Evolutionary conservation across 352 stramenopile genomes (phyloP), one percentile per base, ranked within the genome.

Genomic region (Phytophthora quininea): DNA sequence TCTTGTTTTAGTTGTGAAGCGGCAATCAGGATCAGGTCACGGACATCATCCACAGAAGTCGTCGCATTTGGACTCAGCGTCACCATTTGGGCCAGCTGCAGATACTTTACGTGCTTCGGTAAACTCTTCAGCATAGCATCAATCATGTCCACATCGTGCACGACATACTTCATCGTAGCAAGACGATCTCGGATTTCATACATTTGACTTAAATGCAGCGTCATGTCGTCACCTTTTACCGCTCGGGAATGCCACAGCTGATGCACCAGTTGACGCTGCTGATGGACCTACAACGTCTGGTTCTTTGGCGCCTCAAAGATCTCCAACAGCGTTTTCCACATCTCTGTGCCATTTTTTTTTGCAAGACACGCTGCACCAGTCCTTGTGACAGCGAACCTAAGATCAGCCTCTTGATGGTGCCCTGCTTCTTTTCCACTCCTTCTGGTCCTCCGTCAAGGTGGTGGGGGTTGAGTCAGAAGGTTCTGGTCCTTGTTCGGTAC

Each of bases 341-440:
- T 47, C 4, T n/a, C 11, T 4, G 40, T 47, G 3, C 40, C 40
- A 47, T 47, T 14, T 7, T 15, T 14, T 47, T 47, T 24, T 14
- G 40, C 40, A n/a, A 24, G 8, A 47, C 40, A 5, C 40, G 40
- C 40, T 47, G 40, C 40, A 24, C 40, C 40, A 47, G 11, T 24
- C 8, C 40, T 24, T 24, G 11, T 24, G 11, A 60, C 2, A 60
- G 10, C 1, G 54, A 60, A 3, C 54, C 42, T 1, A 60, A 19
- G n/a, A 60, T 45, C 30, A 60, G 24, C 2, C 54, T 31, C 11
- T 60, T 53, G 2, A 60, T 32, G 3, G 27, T 30, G 3, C 12
- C 54, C 19, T 53, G 54, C 7, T 60, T 52, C 15, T 60, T 45
- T 52, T 60, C 54, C 54, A 60, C 31, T 60, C 54, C 40, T 15